These are phyloP conservation scores for Pelargonium australe DNA, from an alignment of 441 rosid species.

Conservation along the genomic window DNA sequence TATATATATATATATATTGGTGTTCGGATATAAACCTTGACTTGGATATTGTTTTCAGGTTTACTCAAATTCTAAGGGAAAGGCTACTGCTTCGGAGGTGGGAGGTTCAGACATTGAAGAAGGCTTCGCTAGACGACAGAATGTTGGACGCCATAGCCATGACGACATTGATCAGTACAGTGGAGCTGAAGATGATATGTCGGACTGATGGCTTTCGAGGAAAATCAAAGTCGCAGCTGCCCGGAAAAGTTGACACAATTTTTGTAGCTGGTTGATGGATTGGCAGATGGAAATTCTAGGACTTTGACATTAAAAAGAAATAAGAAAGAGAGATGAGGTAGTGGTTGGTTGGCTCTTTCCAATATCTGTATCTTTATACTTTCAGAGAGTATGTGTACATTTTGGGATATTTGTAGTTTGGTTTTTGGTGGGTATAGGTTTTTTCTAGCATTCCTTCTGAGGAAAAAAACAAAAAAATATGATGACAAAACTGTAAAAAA, in stretches of 20 bases:
- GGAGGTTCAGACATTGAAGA: conserved; percentile 54
- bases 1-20: too few species aligned
- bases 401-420: too few species aligned
- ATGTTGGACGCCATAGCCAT: conserved; percentile 13
- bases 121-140: conserved; percentile 40
- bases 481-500: too few species aligned
- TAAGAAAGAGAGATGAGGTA: background rate
- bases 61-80: conserved; percentile 39
- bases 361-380: too few species aligned
- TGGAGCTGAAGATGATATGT: conserved; percentile 64
- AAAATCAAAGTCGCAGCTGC: too few species aligned
- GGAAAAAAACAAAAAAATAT: too few species aligned
- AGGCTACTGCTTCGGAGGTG: conserved; percentile 42
- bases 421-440: too few species aligned
- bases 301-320: background rate
- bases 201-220: conserved; percentile 34
- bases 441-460: too few species aligned
- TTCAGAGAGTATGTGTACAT: too few species aligned
- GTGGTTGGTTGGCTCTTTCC: background rate
- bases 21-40: too few species aligned
- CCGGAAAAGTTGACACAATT: background rate
- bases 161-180: conserved; percentile 47
- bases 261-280: conserved; percentile 1
- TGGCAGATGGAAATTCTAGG: background rate
- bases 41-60: conserved; percentile 37